These are phyloP conservation scores for Striga asiatica DNA, from an alignment of 257 asterid species.

Conservation along the genomic window DNA sequence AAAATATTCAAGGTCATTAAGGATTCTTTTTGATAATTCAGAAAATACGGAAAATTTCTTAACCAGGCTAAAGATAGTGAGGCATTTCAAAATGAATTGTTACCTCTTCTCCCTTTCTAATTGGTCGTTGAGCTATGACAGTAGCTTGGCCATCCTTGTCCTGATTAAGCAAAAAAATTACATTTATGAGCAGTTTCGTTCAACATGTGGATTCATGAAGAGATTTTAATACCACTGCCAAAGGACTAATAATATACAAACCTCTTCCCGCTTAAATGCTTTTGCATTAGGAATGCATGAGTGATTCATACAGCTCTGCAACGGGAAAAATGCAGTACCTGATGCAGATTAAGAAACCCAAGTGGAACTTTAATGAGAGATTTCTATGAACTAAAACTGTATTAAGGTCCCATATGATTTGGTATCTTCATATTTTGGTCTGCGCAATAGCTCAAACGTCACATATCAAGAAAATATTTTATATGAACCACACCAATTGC, in stretches of 20 bases:
- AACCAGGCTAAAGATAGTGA: neutral
- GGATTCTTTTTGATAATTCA: no score
- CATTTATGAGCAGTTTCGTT: neutral
- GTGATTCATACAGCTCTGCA: slow-evolving; percentile 95
- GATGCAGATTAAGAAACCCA: slow-evolving; percentile 17
- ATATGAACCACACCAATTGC: neutral
- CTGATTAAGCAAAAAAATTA: slow-evolving; percentile 24
- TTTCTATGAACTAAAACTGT: neutral
- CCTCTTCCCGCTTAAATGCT: slow-evolving; percentile 92
- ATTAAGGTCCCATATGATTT: neutral
- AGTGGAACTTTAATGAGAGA: neutral
- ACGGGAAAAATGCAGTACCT: slow-evolving; percentile 88
- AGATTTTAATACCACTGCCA: neutral
- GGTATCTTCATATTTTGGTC: neutral
- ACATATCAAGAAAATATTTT: neutral
- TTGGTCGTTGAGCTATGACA: slow-evolving; percentile 49
- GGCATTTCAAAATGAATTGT: neutral
- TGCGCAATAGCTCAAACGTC: neutral
- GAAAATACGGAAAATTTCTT: no score
- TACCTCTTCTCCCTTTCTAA: slow-evolving; percentile 77
- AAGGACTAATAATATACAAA: slow-evolving; percentile 9
- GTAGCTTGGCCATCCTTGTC: slow-evolving; percentile 85
- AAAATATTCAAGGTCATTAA: no score
- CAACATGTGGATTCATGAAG: neutral
- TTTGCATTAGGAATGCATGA: slow-evolving; percentile 83